phyloP scores from a whole-genome alignment of 2,329 filamentous ascomycete species.

The Pleoardoris graminearum region DNA sequence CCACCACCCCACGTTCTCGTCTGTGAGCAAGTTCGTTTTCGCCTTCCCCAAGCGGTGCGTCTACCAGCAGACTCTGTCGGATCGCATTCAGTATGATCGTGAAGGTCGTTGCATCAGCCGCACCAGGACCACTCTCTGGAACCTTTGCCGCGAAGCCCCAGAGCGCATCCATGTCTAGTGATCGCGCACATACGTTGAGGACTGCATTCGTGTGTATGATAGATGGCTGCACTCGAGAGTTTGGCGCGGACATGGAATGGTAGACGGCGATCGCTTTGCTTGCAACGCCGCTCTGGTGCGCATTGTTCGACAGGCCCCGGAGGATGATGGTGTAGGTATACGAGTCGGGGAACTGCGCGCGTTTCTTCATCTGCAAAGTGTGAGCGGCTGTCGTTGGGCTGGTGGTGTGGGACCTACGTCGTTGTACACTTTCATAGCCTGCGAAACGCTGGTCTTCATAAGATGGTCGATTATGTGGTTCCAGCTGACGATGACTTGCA shows the following conservation, averaged over 20 bases:
- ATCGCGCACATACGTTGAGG: constrained; percentile 77
- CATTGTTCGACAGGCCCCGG: constrained; percentile 67
- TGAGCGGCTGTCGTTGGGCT: constrained; percentile 14
- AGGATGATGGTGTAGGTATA: constrained; percentile 86
- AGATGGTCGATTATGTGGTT: constrained; percentile 79
- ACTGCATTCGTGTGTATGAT: constrained; percentile 87
- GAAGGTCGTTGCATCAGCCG: constrained; percentile 75
- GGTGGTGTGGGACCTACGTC: constrained; percentile 60
- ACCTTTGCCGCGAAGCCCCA: constrained; percentile 76
- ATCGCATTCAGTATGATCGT: constrained; percentile 82
- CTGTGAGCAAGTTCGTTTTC: constrained; percentile 31
- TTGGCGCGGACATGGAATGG: constrained; percentile 68
- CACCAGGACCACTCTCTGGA: constrained; percentile 63
- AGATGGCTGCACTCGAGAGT: constrained; percentile 68
- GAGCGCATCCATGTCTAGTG: constrained; percentile 75
- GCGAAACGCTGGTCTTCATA: constrained; percentile 63
- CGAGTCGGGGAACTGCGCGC: constrained; percentile 75
- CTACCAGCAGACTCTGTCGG: constrained; percentile 40
- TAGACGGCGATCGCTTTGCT: constrained; percentile 75
- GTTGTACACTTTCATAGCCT: constrained; percentile 82
- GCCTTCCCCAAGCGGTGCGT: constrained; percentile 31
- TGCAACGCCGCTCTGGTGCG: constrained; percentile 63
- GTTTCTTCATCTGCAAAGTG: constrained; percentile 81
- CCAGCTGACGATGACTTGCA: constrained; percentile 76
- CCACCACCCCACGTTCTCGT: constrained; percentile 57